Evolutionary conservation across 1,284 basidiomycete genomes (phyloP).

Genomic region (Apiotrichum gamsii): DNA sequence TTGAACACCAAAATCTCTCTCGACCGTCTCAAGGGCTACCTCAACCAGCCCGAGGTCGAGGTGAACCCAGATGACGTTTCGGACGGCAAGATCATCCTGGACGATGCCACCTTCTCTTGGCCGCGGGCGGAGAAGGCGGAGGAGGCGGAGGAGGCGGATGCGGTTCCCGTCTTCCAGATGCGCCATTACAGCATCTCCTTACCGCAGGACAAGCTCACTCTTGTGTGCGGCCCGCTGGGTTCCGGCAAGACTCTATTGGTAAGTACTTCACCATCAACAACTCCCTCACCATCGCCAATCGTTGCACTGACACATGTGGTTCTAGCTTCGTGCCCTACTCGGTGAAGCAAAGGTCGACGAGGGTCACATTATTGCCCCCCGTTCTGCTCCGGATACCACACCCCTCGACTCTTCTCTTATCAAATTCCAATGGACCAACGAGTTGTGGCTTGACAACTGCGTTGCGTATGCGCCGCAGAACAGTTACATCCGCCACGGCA

Average conservation of each 20-base stretch:
- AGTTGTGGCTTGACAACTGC: slow-evolving; percentile 34
- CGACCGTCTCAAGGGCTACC: slow-evolving; percentile 31
- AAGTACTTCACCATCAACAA: too few relatives aligned
- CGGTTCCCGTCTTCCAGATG: slow-evolving; percentile 22
- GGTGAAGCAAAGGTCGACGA: slow-evolving; percentile 34
- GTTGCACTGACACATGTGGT: slow-evolving; percentile 10
- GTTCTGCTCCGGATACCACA: slow-evolving; percentile 25
- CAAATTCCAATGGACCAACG: slow-evolving; percentile 21
- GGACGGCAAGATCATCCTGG: slow-evolving; percentile 20
- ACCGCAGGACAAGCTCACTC: slow-evolving; percentile 31
- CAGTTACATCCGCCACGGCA: slow-evolving; percentile 44
- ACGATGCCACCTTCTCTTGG: slow-evolving; percentile 38
- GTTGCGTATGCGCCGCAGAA: slow-evolving; percentile 45
- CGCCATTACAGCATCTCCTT: slow-evolving; percentile 28
- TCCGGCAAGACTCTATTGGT: slow-evolving; percentile 45
- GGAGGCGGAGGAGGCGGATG: background rate
- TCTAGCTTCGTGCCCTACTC: slow-evolving; percentile 37
- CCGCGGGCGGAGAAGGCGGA: slow-evolving; percentile 15
- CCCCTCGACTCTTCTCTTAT: slow-evolving; percentile 19
- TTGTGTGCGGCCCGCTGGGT: slow-evolving; percentile 45
- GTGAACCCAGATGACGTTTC: slow-evolving; percentile 11
- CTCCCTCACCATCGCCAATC: background rate
- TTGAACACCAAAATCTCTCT: slow-evolving; percentile 36
- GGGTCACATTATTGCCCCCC: slow-evolving; percentile 27
- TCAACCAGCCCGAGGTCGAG: slow-evolving; percentile 38